Evolutionary conservation across 1,139 yeast species (phyloP), one percentile per base, ranked within the genome.

Genomic region (Blastobotrys illinoisensis): DNA sequence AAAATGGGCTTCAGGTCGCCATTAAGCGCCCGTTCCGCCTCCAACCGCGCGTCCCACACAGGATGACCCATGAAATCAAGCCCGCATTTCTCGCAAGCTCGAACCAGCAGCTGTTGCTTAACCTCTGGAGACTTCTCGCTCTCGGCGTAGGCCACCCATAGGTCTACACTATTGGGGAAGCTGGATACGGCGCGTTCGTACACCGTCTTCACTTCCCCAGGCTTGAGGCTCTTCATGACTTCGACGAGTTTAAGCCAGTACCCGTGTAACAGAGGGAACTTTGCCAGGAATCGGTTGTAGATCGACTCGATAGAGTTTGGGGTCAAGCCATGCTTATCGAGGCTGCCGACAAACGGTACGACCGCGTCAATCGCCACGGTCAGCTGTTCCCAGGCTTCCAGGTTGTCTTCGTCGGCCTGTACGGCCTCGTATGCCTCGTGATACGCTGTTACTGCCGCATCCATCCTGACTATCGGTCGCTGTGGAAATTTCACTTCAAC

Each of bases 171-270:
- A 56, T 60, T 71, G 0, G 83, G 80, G 24, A 83, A 66, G 16
- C 75, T 69, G 2, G 69, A 67, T 44, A 90, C 74, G 0, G 86
- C 88, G 7, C 74, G 67, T 50, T 76, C 69, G 66, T 80, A 91
- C 0, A 88, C 73, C 1, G 36, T 24, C 18, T 18, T 32, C 9
- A 46, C 45, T 13, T 53, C 67, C 0, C 71, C 74, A 0, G 83
- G 74, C 55, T 79, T 71, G 0, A 86, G 67, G 47, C 75, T 74
- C 64, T 79, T 83, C 67, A 83, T 88, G 69, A 82, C 73, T 21
- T 77, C 73, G 0, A 96, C 96, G 67, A 79, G 88, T 58, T 83
- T 80, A 49, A 86, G 76, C 93, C 97, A 88, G 67, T 88, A 88
- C 51, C 88, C 89, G 63, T 84, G 89, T 32, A 85, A 69, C 44